A percentile compares a stretch with the other conserved stretches of the same genome.
Conservation (phyloP, 352 stramenopile genomes). For the Globisporangium parvum region DNA sequence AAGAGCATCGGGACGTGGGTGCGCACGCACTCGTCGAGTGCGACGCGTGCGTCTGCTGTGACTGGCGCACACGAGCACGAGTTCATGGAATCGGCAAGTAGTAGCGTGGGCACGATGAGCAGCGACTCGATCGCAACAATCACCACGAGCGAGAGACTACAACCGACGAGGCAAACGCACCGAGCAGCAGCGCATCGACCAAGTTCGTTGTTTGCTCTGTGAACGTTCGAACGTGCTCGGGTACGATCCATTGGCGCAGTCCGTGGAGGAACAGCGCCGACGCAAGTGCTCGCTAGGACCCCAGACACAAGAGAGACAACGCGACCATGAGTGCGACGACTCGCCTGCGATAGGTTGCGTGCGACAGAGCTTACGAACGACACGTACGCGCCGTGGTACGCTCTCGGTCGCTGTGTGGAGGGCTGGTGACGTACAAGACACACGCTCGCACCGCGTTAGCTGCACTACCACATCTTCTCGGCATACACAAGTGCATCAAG, state of each 20-base stretch:
- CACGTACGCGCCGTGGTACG: constrained; percentile 2
- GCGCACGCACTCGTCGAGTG: constrained; percentile 35
- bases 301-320: too few species aligned
- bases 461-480: neutral
- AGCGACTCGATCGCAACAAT: neutral
- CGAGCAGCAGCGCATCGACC: constrained; percentile 28
- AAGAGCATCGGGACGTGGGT: constrained; percentile 45
- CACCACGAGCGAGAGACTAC: too few species aligned
- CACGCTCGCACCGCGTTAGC: neutral
- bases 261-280: constrained; percentile 36
- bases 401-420: constrained; percentile 3
- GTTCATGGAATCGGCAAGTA: neutral
- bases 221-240: constrained; percentile 20
- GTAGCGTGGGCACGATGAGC: neutral
- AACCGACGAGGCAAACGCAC: constrained; percentile 10
- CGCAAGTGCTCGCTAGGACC: constrained; percentile 33
- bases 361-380: neutral
- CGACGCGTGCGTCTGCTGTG: constrained; percentile 19
- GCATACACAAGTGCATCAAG: neutral
- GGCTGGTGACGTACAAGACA: neutral
- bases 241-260: constrained; percentile 22
- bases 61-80: too few species aligned
- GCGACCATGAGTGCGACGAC: too few species aligned
- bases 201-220: constrained; percentile 23
- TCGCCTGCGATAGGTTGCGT: too few species aligned